phyloP scores from a whole-genome alignment of 805 yeast species.

The Hanseniaspora singularis region DNA sequence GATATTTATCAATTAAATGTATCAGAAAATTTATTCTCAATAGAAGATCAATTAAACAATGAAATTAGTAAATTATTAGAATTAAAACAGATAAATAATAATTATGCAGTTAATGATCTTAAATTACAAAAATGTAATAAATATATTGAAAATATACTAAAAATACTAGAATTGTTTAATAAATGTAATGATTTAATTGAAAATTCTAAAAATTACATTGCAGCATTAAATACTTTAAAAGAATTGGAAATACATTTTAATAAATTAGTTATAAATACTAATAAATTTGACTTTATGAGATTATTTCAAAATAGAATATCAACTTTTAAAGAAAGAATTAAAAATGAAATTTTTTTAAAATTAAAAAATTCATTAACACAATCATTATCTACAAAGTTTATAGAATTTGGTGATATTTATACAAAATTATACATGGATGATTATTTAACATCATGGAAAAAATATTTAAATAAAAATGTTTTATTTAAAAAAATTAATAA shows the following conservation, averaged over 20 bases:
- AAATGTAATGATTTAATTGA: constrained; percentile 65
- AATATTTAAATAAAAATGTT: constrained; percentile 37
- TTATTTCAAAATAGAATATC: constrained; percentile 70
- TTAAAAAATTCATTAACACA: constrained; percentile 53
- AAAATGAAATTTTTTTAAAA: constrained; percentile 58
- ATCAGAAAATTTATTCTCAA: neutral
- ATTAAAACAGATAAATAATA: neutral
- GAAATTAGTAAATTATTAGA: constrained; percentile 4
- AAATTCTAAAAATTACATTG: constrained; percentile 61
- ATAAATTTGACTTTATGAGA: constrained; percentile 51
- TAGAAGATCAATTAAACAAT: neutral
- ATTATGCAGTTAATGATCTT: neutral
- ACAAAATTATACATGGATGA: constrained; percentile 45
- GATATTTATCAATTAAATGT: constrained; percentile 2
- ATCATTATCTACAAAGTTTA: constrained; percentile 49
- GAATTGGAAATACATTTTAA: constrained; percentile 58
- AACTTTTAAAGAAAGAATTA: constrained; percentile 55
- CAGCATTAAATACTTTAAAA: constrained; percentile 73
- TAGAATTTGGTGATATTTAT: constrained; percentile 31
- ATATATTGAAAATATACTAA: constrained; percentile 30
- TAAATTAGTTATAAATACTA: constrained; percentile 55
- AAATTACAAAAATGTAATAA: constrained; percentile 6
- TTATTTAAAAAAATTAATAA: constrained; percentile 31
- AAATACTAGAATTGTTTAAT: constrained; percentile 75
- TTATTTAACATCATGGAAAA: constrained; percentile 44